Base-by-base conservation (phyloP, 139 green algal species). In the Dunaliella sp. region DNA sequence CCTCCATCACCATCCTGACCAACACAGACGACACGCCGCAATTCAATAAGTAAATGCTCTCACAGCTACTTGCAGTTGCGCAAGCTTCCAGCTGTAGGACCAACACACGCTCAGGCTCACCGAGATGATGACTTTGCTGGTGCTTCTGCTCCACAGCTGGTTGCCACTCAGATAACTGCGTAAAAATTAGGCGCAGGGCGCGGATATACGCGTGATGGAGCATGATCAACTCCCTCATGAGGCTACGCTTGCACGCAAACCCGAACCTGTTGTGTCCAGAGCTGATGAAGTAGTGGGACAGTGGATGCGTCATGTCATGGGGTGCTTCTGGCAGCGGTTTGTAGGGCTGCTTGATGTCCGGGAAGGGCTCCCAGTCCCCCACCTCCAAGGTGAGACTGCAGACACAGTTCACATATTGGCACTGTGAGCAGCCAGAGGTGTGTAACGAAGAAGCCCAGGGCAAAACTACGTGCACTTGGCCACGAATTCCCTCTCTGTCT, bases 201-300 rank as follows among this genome's bases (percentile, higher is more conserved):
- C 33, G 33, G 7, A 82, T 28, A 21, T 34, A 48, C 3, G 30
- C 33, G 34, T 7, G 77, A 3, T 3, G 33, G 7, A 82, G 7
- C n/a, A n/a, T n/a, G n/a, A n/a, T n/a, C n/a, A n/a, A n/a, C n/a
- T n/a, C n/a, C n/a, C n/a, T n/a, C n/a, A n/a, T 48, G 48, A 58
- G 16, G 77, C 33, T n/a, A 30, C 74, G 33, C 26, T 30, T 79
- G 74, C 74, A 35, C 21, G 26, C 3, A 25, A 79, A 16, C 35
- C 32, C 82, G 36, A 32, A 86, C 83, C 83, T 86, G 76, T 90
- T 90, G 38, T 90, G 87, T 1, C 87, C 87, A 1, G 80, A 85
- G 31, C 73, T 85, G 24, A 90, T 83, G 58, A 88, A 90, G 75
- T 90, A 90, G 34, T 86, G 83, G 1, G 82, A 36, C 2, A 89